These are phyloP conservation scores for Ophiorrhiza pumila DNA, from an alignment of 257 asterid species.

Conservation along the genomic window DNA sequence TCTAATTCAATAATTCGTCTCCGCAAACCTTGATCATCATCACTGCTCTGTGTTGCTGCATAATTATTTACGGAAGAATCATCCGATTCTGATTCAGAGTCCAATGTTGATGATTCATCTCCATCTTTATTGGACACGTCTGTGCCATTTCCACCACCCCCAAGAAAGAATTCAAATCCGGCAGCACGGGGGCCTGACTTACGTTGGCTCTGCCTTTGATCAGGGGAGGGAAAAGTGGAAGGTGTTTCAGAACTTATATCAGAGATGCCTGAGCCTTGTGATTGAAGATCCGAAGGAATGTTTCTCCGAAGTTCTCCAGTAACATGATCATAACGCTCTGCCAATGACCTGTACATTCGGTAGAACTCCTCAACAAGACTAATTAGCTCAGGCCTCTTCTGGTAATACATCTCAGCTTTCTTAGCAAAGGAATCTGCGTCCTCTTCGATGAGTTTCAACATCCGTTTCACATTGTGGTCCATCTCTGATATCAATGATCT, in stretches of 20 bases:
- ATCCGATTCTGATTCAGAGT: conserved; percentile 81
- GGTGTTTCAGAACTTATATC: conserved; percentile 73
- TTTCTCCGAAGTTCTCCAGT: conserved; percentile 72
- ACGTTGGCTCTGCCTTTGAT: conserved; percentile 35
- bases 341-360: conserved; percentile 68
- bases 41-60: conserved; percentile 37
- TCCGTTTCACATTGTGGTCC: conserved; percentile 70
- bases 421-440: conserved; percentile 92
- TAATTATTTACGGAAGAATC: conserved; percentile 75
- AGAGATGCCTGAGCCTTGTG: conserved; percentile 82
- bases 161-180: conserved; percentile 75
- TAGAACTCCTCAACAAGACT: conserved; percentile 70
- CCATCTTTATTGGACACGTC: conserved; percentile 64
- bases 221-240: conserved; percentile 46
- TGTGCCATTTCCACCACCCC: conserved; percentile 46
- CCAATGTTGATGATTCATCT: conserved; percentile 66
- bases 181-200: conserved; percentile 81
- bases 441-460: conserved; percentile 75
- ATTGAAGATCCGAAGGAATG: conserved; percentile 78
- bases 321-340: conserved; percentile 74
- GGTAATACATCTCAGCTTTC: conserved; percentile 88
- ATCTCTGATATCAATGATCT: conserved; percentile 55
- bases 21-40: conserved; percentile 48
- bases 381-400: conserved; percentile 76
- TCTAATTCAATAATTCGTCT: conserved; percentile 57